Percentiles rank a stretch among this genome's conserved stretches.
Conservation (phyloP, 2,329 filamentous ascomycete species). For the Nemania sp. region DNA sequence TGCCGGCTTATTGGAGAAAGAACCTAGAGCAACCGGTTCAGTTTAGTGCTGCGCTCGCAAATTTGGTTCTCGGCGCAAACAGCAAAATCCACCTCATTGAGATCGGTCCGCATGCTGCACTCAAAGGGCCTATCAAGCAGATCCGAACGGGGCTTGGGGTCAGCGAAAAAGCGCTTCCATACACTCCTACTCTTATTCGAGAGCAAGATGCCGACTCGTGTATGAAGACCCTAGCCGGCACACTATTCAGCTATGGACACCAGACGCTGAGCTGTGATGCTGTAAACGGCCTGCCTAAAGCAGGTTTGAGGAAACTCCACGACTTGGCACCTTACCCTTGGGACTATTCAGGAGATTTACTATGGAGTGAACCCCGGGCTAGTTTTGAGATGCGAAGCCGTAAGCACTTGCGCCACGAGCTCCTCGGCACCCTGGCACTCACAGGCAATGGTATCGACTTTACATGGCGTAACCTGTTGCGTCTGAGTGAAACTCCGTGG, state of each 20-base stretch:
- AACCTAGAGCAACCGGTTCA: constrained; percentile 26
- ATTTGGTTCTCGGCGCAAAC: not conserved
- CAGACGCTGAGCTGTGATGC: too few relatives aligned
- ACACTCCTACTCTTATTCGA: constrained; percentile 2
- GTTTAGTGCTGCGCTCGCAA: constrained; percentile 9
- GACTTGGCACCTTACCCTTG: constrained; percentile 21
- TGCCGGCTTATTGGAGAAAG: constrained; percentile 22
- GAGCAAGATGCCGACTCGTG: constrained; percentile 1
- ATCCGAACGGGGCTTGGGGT: constrained; percentile 27
- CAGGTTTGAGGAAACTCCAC: constrained; percentile 13
- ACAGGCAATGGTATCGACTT: constrained; percentile 26
- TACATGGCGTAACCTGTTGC: constrained; percentile 19
- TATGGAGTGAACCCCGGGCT: constrained; percentile 34
- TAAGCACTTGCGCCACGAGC: constrained; percentile 43
- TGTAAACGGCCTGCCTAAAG: too few relatives aligned
- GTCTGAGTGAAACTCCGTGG: not conserved
- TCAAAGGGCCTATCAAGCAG: constrained; percentile 42
- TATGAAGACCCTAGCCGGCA: constrained; percentile 18
- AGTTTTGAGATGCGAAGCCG: constrained; percentile 35
- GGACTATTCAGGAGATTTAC: constrained; percentile 15
- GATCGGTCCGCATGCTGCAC: constrained; percentile 35
- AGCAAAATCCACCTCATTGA: constrained; percentile 1
- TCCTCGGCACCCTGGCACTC: constrained; percentile 41
- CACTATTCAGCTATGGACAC: constrained; percentile 8
- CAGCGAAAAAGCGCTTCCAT: not conserved